Conservation (phyloP, 2,329 filamentous ascomycete species). For the Aspergillus clavatus region DNA sequence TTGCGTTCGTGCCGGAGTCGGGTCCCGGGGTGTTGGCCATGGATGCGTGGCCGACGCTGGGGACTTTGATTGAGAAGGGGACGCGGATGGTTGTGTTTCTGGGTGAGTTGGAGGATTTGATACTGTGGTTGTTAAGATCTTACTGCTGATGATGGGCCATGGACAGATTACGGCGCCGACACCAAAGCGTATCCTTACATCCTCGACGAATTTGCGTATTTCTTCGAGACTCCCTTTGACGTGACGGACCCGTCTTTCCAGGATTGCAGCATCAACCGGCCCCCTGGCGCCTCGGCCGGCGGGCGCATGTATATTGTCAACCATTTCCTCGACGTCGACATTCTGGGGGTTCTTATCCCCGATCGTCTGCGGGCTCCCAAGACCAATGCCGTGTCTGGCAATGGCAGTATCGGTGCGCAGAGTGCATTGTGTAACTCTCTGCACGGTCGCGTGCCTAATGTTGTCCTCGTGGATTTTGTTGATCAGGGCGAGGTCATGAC, state of each 20-base stretch:
- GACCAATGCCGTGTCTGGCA: constrained; percentile 42
- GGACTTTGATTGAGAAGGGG: constrained; percentile 37
- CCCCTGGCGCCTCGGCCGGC: constrained; percentile 31
- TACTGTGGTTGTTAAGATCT: too few species aligned
- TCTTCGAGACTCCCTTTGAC: constrained; percentile 45
- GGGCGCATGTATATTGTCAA: constrained; percentile 47
- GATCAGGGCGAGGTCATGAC: constrained; percentile 42
- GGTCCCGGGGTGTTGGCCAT: constrained; percentile 28
- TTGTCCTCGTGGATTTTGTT: constrained; percentile 44
- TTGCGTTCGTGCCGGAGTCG: constrained; percentile 35
- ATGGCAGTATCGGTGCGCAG: constrained; percentile 43
- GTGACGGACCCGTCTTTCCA: constrained; percentile 38
- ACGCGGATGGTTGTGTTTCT: constrained; percentile 44
- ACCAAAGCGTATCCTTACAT: constrained; percentile 38
- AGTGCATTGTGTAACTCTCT: constrained; percentile 34
- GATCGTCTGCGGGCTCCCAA: constrained; percentile 34
- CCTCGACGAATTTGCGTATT: constrained; percentile 42
- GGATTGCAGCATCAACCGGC: constrained; percentile 43
- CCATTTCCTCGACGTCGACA: constrained; percentile 44
- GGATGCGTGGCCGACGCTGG: constrained; percentile 41
- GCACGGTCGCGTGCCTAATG: constrained; percentile 40
- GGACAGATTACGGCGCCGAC: constrained; percentile 40
- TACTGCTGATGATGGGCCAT: neutral
- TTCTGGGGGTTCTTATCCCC: constrained; percentile 41
- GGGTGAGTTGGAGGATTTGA: too few species aligned